A percentile compares a stretch with the other conserved stretches of the same genome.
phyloP scores from a whole-genome alignment of 1,284 basidiomycete species.

The Trichosporon sp. region DNA sequence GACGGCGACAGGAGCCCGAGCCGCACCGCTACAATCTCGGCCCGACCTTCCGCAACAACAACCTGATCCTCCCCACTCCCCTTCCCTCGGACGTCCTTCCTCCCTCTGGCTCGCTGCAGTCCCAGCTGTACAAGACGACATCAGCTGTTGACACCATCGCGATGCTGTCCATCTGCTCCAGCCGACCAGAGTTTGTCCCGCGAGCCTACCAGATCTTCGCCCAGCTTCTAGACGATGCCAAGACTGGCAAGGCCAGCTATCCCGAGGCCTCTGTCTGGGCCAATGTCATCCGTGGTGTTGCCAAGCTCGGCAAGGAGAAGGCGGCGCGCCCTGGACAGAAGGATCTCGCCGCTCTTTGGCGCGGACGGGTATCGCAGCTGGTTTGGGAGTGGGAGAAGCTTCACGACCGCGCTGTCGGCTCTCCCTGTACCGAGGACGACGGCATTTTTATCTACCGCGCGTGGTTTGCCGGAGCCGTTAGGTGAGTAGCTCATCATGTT shows the following conservation, averaged over 20 bases:
- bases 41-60: neutral
- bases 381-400: constrained; percentile 42
- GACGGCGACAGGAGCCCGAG: constrained; percentile 22
- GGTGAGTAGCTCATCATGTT: constrained; percentile 36
- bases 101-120: constrained; percentile 31
- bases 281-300: constrained; percentile 48
- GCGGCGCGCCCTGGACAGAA: neutral
- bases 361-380: constrained; percentile 21
- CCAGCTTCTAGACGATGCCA: constrained; percentile 43
- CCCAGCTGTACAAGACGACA: constrained; percentile 47
- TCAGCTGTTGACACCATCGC: constrained; percentile 49
- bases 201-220: constrained; percentile 54
- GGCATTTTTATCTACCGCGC: constrained; percentile 54
- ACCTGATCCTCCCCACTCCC: constrained; percentile 37
- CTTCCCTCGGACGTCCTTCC: constrained; percentile 38
- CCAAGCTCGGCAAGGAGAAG: constrained; percentile 33
- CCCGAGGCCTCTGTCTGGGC: constrained; percentile 53
- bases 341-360: constrained; percentile 26
- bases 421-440: constrained; percentile 33
- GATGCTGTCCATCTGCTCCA: constrained; percentile 54
- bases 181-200: constrained; percentile 48
- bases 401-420: constrained; percentile 10
- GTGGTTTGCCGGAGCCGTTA: constrained; percentile 47
- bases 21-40: constrained; percentile 30
- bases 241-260: constrained; percentile 26